Conservation (phyloP, 1,139 yeast species). For the Groenewaldozyma sp. region DNA sequence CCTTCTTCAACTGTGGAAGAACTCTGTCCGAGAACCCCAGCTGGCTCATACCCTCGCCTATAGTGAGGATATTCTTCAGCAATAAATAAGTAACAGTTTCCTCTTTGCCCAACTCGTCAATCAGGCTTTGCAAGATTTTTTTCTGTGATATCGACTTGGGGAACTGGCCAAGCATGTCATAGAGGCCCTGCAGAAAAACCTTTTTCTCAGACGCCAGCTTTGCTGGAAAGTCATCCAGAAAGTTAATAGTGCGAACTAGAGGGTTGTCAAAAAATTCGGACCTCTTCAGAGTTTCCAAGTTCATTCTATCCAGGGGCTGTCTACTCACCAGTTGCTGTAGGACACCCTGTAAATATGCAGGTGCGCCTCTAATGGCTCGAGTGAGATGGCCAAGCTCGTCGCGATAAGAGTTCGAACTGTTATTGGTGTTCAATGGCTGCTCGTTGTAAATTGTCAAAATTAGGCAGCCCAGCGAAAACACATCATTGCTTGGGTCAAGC, state of each 20-base stretch:
- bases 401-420: conserved; percentile 29
- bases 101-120: conserved; percentile 38
- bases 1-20: conserved; percentile 39
- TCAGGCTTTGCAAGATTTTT: conserved; percentile 65
- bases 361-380: conserved; percentile 37
- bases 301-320: conserved; percentile 34
- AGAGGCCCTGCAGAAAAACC: conserved; percentile 58
- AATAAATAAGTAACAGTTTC: conserved; percentile 45
- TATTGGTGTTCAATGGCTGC: conserved; percentile 32
- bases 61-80: conserved; percentile 45
- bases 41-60: conserved; percentile 61
- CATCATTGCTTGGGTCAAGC: conserved; percentile 62
- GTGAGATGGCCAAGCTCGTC: conserved; percentile 27
- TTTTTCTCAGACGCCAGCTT: conserved; percentile 59
- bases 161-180: conserved; percentile 51
- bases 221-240: conserved; percentile 77
- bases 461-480: conserved; percentile 73
- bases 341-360: conserved; percentile 28
- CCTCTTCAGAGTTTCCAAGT: conserved; percentile 41
- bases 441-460: conserved; percentile 50
- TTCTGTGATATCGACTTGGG: conserved; percentile 61
- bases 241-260: conserved; percentile 70
- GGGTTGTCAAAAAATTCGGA: conserved; percentile 71
- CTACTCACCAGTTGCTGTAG: conserved; percentile 35
- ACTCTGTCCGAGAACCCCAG: conserved; percentile 70